phyloP scores from a whole-genome alignment of 495 filamentous ascomycete species.

The Xylaria venustula region DNA sequence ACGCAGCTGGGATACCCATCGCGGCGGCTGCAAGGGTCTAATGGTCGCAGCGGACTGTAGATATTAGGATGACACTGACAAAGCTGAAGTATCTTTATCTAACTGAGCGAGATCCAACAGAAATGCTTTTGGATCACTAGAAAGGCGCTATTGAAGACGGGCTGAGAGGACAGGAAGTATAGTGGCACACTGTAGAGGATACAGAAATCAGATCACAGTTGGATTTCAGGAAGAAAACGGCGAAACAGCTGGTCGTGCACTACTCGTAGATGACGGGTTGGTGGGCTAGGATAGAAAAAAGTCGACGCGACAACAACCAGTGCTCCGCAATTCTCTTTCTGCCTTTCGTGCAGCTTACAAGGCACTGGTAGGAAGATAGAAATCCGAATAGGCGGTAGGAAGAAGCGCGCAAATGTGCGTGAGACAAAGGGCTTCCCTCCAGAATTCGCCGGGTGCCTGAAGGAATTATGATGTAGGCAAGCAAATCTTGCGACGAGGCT shows the following conservation, averaged over 20 bases:
- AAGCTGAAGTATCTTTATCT: background rate
- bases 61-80: background rate
- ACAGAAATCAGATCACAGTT: background rate
- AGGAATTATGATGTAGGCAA: background rate
- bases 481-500: background rate
- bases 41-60: background rate
- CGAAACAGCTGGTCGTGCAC: background rate
- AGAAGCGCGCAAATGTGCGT: background rate
- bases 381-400: background rate
- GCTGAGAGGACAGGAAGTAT: background rate
- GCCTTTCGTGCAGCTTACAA: background rate
- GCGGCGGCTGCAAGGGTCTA: slow-evolving; percentile 28
- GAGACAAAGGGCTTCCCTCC: background rate
- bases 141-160: background rate
- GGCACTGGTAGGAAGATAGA: background rate
- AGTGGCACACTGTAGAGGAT: background rate
- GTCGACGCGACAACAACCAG: slow-evolving; percentile 1
- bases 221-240: background rate
- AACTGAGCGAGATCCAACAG: background rate
- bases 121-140: background rate
- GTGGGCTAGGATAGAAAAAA: background rate
- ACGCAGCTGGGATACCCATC: slow-evolving; percentile 95
- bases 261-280: background rate
- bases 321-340: background rate
- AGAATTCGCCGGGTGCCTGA: background rate